A percentile compares a stretch with the other conserved stretches of the same genome.
Conservation (phyloP, 805 yeast genomes). For the Ogataea nonfermentans region DNA sequence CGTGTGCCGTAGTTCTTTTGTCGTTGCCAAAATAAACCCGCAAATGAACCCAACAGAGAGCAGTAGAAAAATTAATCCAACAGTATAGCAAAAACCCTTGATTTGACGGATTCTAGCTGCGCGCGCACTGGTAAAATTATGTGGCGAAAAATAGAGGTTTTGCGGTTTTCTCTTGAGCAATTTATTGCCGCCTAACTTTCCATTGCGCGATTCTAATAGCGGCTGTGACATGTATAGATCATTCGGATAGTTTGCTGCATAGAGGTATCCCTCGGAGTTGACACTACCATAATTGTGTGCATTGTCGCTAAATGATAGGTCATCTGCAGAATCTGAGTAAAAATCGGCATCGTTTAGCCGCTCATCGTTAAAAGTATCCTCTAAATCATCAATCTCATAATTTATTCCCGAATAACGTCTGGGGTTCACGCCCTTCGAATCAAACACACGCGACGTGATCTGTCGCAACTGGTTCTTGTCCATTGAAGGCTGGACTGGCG, state of each 20-base stretch:
- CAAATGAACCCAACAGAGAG: constrained; percentile 70
- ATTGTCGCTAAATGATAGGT: constrained; percentile 19
- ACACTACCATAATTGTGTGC: constrained; percentile 21
- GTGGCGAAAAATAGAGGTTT: constrained; percentile 36
- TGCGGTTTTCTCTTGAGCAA: constrained; percentile 22
- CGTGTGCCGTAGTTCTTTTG: constrained; percentile 74
- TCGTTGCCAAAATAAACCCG: constrained; percentile 84
- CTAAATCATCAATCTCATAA: constrained; percentile 50
- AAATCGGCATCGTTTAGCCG: constrained; percentile 20
- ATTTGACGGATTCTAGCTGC: constrained; percentile 31
- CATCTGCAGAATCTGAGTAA: constrained; percentile 31
- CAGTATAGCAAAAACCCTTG: constrained; percentile 40
- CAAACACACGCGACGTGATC: constrained; percentile 72
- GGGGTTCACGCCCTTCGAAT: constrained; percentile 67
- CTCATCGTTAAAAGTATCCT: constrained; percentile 29
- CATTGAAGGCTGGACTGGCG: constrained; percentile 6
- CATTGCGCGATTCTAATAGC: constrained; percentile 14
- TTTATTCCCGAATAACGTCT: constrained; percentile 64
- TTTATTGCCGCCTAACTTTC: constrained; percentile 13
- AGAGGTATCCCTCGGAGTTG: constrained; percentile 10
- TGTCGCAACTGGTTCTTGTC: constrained; percentile 36
- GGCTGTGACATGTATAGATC: constrained; percentile 11
- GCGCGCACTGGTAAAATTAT: constrained; percentile 36
- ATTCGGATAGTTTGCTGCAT: constrained; percentile 3
- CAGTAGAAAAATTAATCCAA: constrained; percentile 47